phyloP scores from a whole-genome alignment of 164 flowering plant species.

The Hamamelis virginiana region DNA sequence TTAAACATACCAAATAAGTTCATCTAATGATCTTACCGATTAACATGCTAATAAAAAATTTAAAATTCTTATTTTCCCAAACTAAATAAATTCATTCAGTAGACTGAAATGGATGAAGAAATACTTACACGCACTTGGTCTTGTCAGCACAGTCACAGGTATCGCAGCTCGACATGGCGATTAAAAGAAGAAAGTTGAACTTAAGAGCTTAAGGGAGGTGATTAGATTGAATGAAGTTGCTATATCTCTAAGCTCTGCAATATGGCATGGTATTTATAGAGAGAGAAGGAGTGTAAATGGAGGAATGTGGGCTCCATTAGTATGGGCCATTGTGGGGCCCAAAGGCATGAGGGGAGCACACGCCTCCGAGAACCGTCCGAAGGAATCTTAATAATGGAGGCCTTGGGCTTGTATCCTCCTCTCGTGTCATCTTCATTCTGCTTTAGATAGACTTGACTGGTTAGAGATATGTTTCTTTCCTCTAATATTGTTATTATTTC shows the following conservation, averaged over 20 bases:
- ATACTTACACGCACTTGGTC: constrained; percentile 61
- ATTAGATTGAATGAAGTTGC: background rate
- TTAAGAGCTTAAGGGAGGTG: background rate
- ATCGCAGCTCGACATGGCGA: constrained; percentile 67
- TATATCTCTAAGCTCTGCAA: background rate
- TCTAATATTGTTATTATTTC: background rate
- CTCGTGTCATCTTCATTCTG: constrained; percentile 41
- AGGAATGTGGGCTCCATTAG: background rate
- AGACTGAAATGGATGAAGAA: background rate
- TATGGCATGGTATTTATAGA: constrained; percentile 29
- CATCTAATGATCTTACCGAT: no score
- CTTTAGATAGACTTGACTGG: constrained; percentile 1
- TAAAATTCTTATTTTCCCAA: no score
- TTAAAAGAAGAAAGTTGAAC: background rate
- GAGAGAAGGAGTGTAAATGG: background rate
- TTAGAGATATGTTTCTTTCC: background rate
- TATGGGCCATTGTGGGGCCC: background rate
- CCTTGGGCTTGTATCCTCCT: constrained; percentile 33
- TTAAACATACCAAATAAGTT: no score
- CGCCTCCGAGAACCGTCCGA: constrained; percentile 25
- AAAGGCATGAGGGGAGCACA: constrained; percentile 33
- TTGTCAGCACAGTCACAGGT: constrained; percentile 84
- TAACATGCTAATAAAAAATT: no score
- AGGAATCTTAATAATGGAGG: constrained; percentile 40
- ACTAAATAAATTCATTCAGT: no score